Evolutionary conservation across 306 rosid species (phyloP), one percentile per base, ranked within the genome.

Genomic region (Malus sylvestris): DNA sequence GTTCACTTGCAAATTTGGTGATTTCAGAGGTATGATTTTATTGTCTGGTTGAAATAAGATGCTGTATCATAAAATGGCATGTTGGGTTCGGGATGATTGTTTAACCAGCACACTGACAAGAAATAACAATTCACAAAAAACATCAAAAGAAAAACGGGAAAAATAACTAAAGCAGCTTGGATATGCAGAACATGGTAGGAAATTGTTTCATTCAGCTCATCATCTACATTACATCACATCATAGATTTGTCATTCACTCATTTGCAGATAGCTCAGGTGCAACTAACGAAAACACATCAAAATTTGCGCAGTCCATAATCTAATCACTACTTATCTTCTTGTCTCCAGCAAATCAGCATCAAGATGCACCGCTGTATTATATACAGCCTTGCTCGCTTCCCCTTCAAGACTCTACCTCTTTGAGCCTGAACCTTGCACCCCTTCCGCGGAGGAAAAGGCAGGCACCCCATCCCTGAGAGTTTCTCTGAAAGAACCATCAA

Each of bases 301-400:
- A 51, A 13, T 67, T 29, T 23, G 38, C 6, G n/a, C 8, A 72
- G 4, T 66, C 20, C 16, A 8, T 16, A 63, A 60, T n/a, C 49
- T 27, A n/a, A 38, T 83, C 8, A 1, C 55, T 70, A 80, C 81
- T 52, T 64, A 68, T 81, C 83, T 75, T 67, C 63, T 9, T 79
- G 81, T 74, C 78, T 81, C 86, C 89, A 88, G 75, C 76, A 79
- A 78, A 88, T 69, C 64, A 80, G 78, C 85, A 86, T 86, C 72
- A 84, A 22, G 10, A 81, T n/a, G 68, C 88, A 88, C 2, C 69
- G 80, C 23, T 67, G 61, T 80, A 83, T 83, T 61, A 88, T 85
- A 75, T 76, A 83, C 44, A 85, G 80, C 86, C 77, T 85, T 23
- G 91, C 75, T 52, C 68, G 64, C 83, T 85, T 83, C 81, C 82